Percentiles rank a stretch among this genome's conserved stretches.
These are phyloP conservation scores for Ceratobasidium sp. DNA, from an alignment of 1,284 basidiomycete species.

Conservation along the genomic window DNA sequence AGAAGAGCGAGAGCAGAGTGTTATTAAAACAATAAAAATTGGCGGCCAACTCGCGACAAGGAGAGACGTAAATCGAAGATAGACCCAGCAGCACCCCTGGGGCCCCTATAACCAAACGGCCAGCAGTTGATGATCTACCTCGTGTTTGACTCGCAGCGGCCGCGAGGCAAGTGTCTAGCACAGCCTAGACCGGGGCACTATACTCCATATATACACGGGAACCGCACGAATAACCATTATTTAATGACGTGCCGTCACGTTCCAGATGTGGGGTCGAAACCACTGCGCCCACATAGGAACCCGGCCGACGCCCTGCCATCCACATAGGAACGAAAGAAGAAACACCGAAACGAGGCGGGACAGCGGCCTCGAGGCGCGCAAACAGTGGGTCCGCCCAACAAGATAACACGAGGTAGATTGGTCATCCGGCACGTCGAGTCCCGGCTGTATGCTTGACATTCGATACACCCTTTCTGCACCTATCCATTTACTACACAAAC, in stretches of 20 bases:
- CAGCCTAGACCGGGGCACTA: background rate
- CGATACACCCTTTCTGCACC: too few species aligned
- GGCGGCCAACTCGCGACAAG: background rate
- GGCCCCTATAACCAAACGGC: background rate
- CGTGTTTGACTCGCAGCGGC: background rate
- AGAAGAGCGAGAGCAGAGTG: background rate
- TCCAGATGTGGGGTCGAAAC: too few species aligned
- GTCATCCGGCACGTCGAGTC: too few species aligned
- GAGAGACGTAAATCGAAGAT: slow-evolving; percentile 19
- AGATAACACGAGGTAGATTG: too few species aligned
- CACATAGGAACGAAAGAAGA: background rate
- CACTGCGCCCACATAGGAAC: too few species aligned
- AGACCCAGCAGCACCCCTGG: background rate
- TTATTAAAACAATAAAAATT: background rate
- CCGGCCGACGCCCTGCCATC: background rate
- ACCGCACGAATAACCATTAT: background rate
- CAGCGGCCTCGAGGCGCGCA: background rate
- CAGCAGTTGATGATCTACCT: slow-evolving; percentile 20
- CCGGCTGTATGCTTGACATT: too few species aligned
- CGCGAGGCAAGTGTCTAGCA: background rate
- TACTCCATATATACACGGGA: background rate
- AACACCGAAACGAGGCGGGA: background rate
- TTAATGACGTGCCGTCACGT: too few species aligned
- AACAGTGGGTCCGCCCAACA: too few species aligned
- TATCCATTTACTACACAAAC: too few species aligned